These are phyloP conservation scores for Melaleuca alternifolia DNA, from an alignment of 345 rosid species.

Conservation along the genomic window DNA sequence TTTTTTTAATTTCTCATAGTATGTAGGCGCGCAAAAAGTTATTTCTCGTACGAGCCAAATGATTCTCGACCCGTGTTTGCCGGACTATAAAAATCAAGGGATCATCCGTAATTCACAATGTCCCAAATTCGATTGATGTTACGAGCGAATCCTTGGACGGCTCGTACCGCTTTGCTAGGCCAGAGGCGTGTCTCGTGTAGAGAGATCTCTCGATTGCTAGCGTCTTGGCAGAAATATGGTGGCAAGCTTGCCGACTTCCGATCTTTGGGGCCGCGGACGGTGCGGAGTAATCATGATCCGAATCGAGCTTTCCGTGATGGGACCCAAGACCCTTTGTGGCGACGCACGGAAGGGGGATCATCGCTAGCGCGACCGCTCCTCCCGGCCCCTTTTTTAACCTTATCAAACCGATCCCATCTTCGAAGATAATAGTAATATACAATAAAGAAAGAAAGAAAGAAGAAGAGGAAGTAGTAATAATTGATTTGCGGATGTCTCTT, in stretches of 20 bases:
- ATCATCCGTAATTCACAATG: neutral
- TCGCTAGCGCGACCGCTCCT: neutral
- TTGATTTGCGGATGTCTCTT: neutral
- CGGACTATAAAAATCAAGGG: neutral
- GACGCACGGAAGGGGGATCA: neutral
- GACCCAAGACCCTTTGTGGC: neutral
- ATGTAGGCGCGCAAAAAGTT: too few species aligned
- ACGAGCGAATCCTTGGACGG: too few species aligned
- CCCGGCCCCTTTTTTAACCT: neutral
- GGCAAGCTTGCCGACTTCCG: accelerated
- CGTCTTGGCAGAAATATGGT: neutral
- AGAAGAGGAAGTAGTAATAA: neutral
- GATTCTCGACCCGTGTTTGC: neutral
- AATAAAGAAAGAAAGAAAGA: neutral
- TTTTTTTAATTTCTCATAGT: too few species aligned
- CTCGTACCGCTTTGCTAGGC: neutral
- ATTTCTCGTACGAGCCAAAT: too few species aligned
- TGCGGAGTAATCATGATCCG: neutral
- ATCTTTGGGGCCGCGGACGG: accelerated
- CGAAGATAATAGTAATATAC: neutral
- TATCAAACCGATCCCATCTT: neutral
- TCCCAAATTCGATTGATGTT: neutral
- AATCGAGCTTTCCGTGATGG: neutral
- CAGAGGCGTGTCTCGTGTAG: accelerated
- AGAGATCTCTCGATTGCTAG: accelerated